Evolutionary conservation across 2,329 filamentous ascomycete genomes (phyloP).

Genomic region (Penicillium frequentans): DNA sequence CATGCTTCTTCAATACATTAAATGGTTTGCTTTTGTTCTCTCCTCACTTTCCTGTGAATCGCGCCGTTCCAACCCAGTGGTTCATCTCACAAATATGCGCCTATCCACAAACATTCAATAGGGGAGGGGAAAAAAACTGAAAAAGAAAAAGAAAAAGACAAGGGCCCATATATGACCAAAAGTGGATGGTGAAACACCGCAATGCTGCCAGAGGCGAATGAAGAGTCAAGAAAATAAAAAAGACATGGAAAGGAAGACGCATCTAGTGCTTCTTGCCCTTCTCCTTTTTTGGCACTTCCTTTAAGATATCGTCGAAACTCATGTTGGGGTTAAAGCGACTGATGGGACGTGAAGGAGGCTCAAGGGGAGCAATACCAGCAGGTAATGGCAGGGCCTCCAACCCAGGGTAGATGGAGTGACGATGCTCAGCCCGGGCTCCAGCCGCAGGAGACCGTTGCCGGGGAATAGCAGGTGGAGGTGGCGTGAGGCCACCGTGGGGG

Average conservation of each 20-base stretch:
- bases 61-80: constrained; percentile 16
- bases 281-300: constrained; percentile 38
- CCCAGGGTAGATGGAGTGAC: constrained; percentile 45
- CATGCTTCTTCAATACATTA: constrained; percentile 20
- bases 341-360: constrained; percentile 39
- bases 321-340: constrained; percentile 48
- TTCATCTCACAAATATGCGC: constrained; percentile 20
- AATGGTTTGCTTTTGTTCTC: constrained; percentile 15
- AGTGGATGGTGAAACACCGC: not conserved
- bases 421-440: constrained; percentile 36
- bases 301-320: constrained; percentile 51
- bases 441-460: constrained; percentile 34
- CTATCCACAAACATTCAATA: constrained; percentile 21
- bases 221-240: constrained; percentile 10
- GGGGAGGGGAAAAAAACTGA: constrained; percentile 4
- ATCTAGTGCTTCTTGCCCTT: constrained; percentile 34
- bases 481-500: constrained; percentile 31
- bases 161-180: not conserved
- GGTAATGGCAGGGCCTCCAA: constrained; percentile 47
- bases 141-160: not conserved
- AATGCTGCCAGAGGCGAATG: not conserved
- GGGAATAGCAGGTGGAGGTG: constrained; percentile 37
- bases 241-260: constrained; percentile 1
- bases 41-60: constrained; percentile 21
- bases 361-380: constrained; percentile 42